Evolutionary conservation across 768 basidiomycete genomes (phyloP).

Genomic region (Hericium alpestre): DNA sequence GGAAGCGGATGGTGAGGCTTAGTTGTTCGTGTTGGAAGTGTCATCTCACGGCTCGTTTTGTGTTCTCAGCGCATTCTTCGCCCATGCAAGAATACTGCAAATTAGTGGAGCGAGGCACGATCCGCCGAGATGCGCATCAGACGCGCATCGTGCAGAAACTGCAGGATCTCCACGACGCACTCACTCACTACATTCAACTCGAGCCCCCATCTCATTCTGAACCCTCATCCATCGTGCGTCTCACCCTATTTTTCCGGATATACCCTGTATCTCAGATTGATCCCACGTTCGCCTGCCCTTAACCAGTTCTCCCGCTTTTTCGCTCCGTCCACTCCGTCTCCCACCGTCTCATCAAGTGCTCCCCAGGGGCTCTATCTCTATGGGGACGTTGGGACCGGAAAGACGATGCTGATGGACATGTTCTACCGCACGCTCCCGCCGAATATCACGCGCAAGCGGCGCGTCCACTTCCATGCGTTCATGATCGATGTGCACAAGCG

Average conservation of each 20-base stretch:
- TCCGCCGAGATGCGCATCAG: slow-evolving; percentile 78
- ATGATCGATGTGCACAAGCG: slow-evolving; percentile 99
- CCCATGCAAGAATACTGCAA: slow-evolving; percentile 33
- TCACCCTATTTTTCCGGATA: not conserved
- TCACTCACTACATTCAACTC: slow-evolving; percentile 64
- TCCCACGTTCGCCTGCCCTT: no score
- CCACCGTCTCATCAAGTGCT: slow-evolving; percentile 16
- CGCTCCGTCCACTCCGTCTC: slow-evolving; percentile 3
- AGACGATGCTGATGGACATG: slow-evolving; percentile 99
- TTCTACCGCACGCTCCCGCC: slow-evolving; percentile 79
- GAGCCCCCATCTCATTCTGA: slow-evolving; percentile 34
- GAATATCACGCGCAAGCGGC: slow-evolving; percentile 57
- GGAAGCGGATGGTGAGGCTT: not conserved
- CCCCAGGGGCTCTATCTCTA: slow-evolving; percentile 82
- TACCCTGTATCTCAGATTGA: not conserved
- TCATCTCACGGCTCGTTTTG: not conserved
- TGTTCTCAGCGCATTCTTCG: slow-evolving; percentile 1
- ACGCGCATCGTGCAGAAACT: slow-evolving; percentile 73
- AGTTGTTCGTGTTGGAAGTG: not conserved
- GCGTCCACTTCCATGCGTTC: slow-evolving; percentile 97
- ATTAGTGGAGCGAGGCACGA: slow-evolving; percentile 37
- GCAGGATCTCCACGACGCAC: slow-evolving; percentile 65
- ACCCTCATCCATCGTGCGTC: slow-evolving; percentile 23
- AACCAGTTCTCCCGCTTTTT: slow-evolving; percentile 3
- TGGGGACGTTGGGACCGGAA: slow-evolving; percentile 95